These are phyloP conservation scores for Phalaenopsis aphrodite DNA, from an alignment of 106 monocot genomes.

Conservation along the genomic window DNA sequence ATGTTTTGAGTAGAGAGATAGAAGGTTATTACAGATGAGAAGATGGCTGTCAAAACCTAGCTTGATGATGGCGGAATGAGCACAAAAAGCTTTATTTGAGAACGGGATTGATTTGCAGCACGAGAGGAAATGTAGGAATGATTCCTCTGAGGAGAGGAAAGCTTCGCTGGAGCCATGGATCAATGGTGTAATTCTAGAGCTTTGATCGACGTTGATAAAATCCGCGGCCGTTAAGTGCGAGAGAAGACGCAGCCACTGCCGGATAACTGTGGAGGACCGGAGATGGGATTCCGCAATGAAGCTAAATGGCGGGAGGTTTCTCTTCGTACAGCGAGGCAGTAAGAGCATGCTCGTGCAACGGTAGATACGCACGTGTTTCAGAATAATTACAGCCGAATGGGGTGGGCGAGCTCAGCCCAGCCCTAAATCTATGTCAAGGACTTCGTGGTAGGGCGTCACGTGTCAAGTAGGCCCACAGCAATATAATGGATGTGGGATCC, in stretches of 20 bases:
- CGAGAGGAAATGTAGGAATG: slow-evolving; percentile 27
- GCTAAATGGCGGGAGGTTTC: neutral
- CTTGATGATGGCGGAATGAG: slow-evolving; percentile 58
- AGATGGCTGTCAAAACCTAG: slow-evolving; percentile 27
- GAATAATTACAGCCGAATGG: no score
- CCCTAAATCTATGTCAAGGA: no score
- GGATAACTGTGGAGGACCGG: neutral
- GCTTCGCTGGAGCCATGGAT: neutral
- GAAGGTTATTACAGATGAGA: slow-evolving; percentile 42
- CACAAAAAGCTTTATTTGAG: neutral
- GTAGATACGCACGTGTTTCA: no score
- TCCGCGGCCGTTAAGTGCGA: neutral
- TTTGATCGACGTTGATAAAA: neutral
- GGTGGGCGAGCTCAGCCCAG: no score
- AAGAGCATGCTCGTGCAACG: slow-evolving; percentile 5
- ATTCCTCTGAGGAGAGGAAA: slow-evolving; percentile 9
- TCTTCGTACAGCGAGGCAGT: neutral
- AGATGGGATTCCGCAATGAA: neutral
- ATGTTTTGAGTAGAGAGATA: slow-evolving; percentile 36
- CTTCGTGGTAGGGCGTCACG: no score
- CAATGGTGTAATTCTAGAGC: neutral
- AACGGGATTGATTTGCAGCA: slow-evolving; percentile 22
- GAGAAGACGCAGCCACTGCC: neutral
- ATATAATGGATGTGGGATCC: no score
- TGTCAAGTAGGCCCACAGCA: no score